Conservation (phyloP, 352 stramenopile species). For the Phytophthora litchii region DNA sequence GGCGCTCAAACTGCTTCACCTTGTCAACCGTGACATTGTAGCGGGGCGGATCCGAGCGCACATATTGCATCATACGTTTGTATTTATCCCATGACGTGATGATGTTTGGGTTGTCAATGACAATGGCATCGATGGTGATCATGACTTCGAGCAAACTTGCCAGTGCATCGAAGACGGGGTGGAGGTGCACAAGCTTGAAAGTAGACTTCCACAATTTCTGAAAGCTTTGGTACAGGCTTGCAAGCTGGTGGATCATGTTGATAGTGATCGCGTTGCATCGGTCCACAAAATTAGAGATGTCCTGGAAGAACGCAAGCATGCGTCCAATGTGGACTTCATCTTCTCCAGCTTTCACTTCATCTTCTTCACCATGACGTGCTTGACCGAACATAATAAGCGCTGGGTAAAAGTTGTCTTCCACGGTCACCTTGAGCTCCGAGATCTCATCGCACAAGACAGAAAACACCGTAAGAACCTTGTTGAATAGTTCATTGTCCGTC, state of each 20-base stretch:
- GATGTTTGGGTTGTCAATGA: constrained; percentile 89
- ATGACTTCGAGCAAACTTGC: constrained; percentile 85
- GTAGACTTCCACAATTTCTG: constrained; percentile 90
- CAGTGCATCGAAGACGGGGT: constrained; percentile 81
- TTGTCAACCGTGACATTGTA: constrained; percentile 87
- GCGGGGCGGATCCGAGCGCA: constrained; percentile 76
- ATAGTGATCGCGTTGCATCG: constrained; percentile 88
- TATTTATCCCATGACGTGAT: constrained; percentile 89
- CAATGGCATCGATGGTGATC: constrained; percentile 90
- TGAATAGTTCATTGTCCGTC: constrained; percentile 90
- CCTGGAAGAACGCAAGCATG: constrained; percentile 90
- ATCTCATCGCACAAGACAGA: constrained; percentile 91
- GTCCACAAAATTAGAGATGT: constrained; percentile 92
- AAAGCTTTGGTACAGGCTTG: constrained; percentile 86
- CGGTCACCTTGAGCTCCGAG: constrained; percentile 88
- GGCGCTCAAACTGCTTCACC: constrained; percentile 85
- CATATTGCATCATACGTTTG: constrained; percentile 92
- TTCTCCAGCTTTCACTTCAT: constrained; percentile 70
- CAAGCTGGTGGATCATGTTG: constrained; percentile 92
- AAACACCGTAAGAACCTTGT: constrained; percentile 91
- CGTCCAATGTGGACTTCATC: constrained; percentile 86
- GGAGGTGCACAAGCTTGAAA: constrained; percentile 87
- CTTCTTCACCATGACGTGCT: constrained; percentile 70
- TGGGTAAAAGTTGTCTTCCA: constrained; percentile 90
- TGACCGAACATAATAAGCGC: constrained; percentile 91